Evolutionary conservation across 2,329 filamentous ascomycete species (phyloP).

Genomic region (Pleoardoris graminearum): DNA sequence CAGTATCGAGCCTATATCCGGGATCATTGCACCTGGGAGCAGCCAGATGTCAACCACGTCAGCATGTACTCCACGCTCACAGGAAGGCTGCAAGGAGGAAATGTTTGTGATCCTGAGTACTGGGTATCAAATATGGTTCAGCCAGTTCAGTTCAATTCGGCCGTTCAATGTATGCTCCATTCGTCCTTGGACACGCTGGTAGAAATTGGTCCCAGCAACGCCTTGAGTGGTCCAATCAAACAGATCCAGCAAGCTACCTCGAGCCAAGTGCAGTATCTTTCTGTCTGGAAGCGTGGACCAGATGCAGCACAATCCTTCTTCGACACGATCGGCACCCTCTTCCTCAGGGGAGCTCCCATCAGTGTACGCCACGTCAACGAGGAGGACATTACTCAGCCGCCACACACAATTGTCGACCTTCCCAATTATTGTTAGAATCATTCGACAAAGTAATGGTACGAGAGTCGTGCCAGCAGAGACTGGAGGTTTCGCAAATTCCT

Average conservation of each 20-base stretch:
- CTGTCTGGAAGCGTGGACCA: background rate
- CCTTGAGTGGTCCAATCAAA: conserved; percentile 10
- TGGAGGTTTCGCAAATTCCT: conserved; percentile 22
- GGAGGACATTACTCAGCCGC: background rate
- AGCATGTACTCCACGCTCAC: too few relatives aligned
- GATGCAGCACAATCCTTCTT: background rate
- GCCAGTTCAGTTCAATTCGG: conserved; percentile 11
- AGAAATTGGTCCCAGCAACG: conserved; percentile 14
- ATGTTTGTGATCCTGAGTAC: conserved; percentile 1
- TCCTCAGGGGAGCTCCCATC: conserved; percentile 45
- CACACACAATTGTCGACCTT: conserved; percentile 13
- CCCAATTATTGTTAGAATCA: conserved; percentile 21
- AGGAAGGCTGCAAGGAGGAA: too few relatives aligned
- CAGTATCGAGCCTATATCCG: too few relatives aligned
- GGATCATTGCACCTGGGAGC: too few relatives aligned
- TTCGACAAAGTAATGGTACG: conserved; percentile 12
- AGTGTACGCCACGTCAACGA: background rate
- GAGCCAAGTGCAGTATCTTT: background rate
- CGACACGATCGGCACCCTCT: conserved; percentile 16
- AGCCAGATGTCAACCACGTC: too few relatives aligned
- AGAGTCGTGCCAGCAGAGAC: conserved; percentile 12
- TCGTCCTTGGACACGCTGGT: conserved; percentile 4
- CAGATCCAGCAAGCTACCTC: conserved; percentile 13
- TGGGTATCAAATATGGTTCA: conserved; percentile 18
- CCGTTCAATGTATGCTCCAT: background rate